These are phyloP conservation scores for Ustulina deusta DNA, from an alignment of 2,329 filamentous ascomycete genomes.

Conservation along the genomic window DNA sequence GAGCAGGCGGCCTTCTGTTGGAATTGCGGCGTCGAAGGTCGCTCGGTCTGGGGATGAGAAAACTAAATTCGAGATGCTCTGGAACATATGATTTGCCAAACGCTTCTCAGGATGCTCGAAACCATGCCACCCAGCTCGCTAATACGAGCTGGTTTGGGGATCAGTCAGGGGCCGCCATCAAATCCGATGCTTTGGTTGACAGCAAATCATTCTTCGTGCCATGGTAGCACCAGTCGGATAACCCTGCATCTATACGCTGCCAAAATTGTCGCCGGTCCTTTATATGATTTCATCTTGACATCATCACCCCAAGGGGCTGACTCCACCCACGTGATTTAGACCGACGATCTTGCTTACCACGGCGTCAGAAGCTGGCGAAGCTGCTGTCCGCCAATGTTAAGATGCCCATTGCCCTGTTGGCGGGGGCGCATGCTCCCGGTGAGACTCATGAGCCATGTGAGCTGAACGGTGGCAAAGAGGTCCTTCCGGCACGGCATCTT, in stretches of 20 bases:
- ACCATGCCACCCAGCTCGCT: too few species aligned
- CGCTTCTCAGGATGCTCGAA: too few species aligned
- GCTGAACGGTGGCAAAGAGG: background rate
- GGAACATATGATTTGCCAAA: too few species aligned
- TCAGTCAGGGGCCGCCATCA: too few species aligned
- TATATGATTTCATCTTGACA: slow-evolving; percentile 36
- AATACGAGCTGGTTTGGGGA: too few species aligned
- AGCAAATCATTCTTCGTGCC: too few species aligned
- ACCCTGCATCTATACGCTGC: background rate
- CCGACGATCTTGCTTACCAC: slow-evolving; percentile 25
- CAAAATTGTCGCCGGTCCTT: background rate
- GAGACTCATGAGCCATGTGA: background rate
- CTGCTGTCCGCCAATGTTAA: background rate
- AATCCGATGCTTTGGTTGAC: too few species aligned
- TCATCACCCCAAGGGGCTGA: slow-evolving; percentile 11
- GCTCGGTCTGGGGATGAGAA: too few species aligned
- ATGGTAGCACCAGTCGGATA: too few species aligned
- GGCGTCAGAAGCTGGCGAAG: background rate
- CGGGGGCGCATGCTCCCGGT: background rate
- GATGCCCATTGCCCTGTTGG: background rate
- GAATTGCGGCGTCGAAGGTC: too few species aligned
- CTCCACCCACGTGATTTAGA: slow-evolving; percentile 6
- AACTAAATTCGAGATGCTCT: too few species aligned
- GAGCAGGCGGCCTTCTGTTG: too few species aligned
- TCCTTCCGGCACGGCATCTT: background rate